phyloP scores from a whole-genome alignment of 805 yeast genomes.

The Komagataella kurtzmanii region DNA sequence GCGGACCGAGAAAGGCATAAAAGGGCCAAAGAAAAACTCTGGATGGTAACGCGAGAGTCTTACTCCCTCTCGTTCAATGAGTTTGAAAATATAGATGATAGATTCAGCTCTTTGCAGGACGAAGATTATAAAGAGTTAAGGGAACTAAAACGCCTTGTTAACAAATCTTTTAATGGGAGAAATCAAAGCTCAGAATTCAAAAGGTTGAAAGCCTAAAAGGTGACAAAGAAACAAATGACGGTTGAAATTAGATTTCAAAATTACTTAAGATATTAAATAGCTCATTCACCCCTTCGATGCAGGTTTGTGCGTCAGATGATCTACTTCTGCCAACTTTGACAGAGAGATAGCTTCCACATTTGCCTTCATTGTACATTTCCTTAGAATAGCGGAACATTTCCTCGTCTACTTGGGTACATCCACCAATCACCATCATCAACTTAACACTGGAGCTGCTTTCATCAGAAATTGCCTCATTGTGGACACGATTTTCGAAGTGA shows the following conservation, averaged over 20 bases:
- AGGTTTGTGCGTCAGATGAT: slow-evolving; percentile 43
- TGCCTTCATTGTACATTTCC: slow-evolving; percentile 20
- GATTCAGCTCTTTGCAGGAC: slow-evolving; percentile 27
- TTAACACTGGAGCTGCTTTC: slow-evolving; percentile 13
- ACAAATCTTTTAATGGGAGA: slow-evolving; percentile 28
- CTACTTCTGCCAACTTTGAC: slow-evolving; percentile 42
- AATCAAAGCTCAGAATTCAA: neutral
- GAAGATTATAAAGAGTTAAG: slow-evolving; percentile 37
- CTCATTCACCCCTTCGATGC: slow-evolving; percentile 59
- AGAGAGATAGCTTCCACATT: slow-evolving; percentile 36
- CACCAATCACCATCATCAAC: slow-evolving; percentile 47
- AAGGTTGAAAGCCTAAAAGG: neutral
- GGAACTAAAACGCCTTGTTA: slow-evolving; percentile 42
- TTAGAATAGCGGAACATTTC: slow-evolving; percentile 45
- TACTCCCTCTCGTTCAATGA: slow-evolving; percentile 17
- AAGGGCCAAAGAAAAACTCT: slow-evolving; percentile 63
- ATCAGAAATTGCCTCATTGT: slow-evolving; percentile 6
- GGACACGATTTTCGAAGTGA: slow-evolving; percentile 2
- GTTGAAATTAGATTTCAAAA: neutral
- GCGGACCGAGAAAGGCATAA: slow-evolving; percentile 89
- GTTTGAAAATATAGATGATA: slow-evolving; percentile 37
- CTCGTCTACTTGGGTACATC: slow-evolving; percentile 57
- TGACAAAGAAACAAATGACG: neutral
- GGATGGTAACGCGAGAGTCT: slow-evolving; percentile 49
- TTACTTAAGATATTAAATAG: slow-evolving; percentile 34